Base-by-base conservation (phyloP, 495 filamentous ascomycete species). In the Clavariopsis aquatica region DNA sequence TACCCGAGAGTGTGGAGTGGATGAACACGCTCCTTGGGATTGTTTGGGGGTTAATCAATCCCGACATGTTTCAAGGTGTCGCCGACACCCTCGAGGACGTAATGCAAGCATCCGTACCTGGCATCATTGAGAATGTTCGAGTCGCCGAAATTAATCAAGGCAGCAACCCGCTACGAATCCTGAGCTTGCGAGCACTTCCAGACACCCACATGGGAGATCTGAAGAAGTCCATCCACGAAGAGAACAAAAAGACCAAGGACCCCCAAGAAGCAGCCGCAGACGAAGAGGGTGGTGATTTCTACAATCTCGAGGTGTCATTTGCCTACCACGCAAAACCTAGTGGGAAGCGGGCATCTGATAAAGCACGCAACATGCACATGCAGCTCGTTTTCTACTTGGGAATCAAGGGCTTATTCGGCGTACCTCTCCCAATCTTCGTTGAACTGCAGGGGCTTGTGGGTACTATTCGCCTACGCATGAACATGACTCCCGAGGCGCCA, bases 91-190 rank as follows among this genome's bases (percentile, higher is more conserved):
- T 92, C 12, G 90, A 92, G 75, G 93, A 98, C 72, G 89, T 98
- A 52, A 97, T 98, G 93, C 91, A 96, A 78, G 93, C 92, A 23
- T 95, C 90, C 9, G 87, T 95, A 0, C 93, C 93, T 0, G 87
- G 86, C 0, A 79, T 96, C 36, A 89, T 97, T 53, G 92, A 97
- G 74, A 95, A 96, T 68, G 92, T 98, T 47, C 86, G 92, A 52
- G 91, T 97, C n/a, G 92, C 92, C 49, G 93, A 96, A 69, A 96
- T 98, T 69, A 90, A 90, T 66, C 93, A 96, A 74, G 93, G 93
- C 9, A 90, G 81, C 71, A 96, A 96, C 71, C 91, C 93, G 0
- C 70, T 96, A 55, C 86, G 93, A 9, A 92, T 98, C 51, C 78
- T 98, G n/a, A 94, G 90, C 69, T 77, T 98, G 64, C 86, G 93